phyloP scores from a whole-genome alignment of 2,329 filamentous ascomycete genomes.

The Geosmithia flava region DNA sequence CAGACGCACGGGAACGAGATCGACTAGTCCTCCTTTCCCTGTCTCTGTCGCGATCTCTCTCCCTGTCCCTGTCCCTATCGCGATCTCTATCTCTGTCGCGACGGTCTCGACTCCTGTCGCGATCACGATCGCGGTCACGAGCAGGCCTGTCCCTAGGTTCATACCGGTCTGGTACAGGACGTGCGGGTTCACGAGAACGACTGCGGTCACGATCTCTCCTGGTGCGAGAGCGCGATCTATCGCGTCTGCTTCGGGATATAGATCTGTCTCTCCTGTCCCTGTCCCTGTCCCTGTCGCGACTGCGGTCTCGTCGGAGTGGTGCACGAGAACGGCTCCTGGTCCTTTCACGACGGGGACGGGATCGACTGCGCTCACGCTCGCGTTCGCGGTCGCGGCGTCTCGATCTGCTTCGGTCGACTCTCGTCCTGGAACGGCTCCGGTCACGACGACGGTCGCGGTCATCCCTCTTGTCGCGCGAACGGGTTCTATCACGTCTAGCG shows the following conservation, averaged over 20 bases:
- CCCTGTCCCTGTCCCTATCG: conserved; percentile 9
- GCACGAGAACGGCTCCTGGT: conserved; percentile 13
- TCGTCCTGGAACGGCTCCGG: conserved; percentile 20
- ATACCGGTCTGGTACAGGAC: conserved; percentile 15
- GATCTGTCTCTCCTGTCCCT: conserved; percentile 12
- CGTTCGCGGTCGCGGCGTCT: conserved; percentile 7
- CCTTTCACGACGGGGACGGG: conserved; percentile 11
- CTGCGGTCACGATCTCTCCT: conserved; percentile 16
- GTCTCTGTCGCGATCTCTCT: conserved; percentile 6
- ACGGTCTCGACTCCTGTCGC: conserved; percentile 6
- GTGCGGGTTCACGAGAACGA: conserved; percentile 12
- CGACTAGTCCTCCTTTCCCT: conserved; percentile 4
- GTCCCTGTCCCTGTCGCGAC: conserved; percentile 9
- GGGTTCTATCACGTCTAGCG: conserved; percentile 23
- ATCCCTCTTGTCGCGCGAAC: conserved; percentile 22
- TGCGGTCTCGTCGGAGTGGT: conserved; percentile 3
- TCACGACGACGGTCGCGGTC: conserved; percentile 10
- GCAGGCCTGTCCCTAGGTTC: conserved; percentile 15
- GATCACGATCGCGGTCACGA: conserved; percentile 7
- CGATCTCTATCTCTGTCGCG: conserved; percentile 8
- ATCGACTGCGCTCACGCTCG: conserved; percentile 19
- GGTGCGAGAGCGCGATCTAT: conserved; percentile 18
- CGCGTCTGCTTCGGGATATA: conserved; percentile 14
- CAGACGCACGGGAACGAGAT: too few species aligned
- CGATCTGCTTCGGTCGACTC: conserved; percentile 20